These are phyloP conservation scores for Pythium angustatum DNA, from an alignment of 352 stramenopile genomes.

Conservation along the genomic window DNA sequence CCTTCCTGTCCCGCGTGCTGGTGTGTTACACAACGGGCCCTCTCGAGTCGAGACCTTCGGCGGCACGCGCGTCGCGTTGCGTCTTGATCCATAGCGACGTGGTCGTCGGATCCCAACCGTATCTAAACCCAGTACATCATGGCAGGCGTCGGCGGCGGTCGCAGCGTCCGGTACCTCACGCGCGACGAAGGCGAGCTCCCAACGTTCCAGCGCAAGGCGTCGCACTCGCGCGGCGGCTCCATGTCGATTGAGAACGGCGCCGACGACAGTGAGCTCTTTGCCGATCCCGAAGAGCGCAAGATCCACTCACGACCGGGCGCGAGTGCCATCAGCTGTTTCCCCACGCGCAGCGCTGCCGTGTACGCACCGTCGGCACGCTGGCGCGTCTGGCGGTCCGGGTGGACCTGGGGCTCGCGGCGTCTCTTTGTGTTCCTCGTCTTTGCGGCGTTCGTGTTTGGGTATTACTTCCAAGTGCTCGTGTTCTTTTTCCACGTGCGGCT, in stretches of 20 bases:
- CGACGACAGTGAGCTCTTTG: slow-evolving; percentile 26
- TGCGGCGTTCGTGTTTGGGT: slow-evolving; percentile 50
- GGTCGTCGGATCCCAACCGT: no score
- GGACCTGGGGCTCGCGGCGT: slow-evolving; percentile 21
- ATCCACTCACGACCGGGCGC: slow-evolving; percentile 19
- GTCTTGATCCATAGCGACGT: no score
- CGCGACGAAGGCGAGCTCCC: slow-evolving; percentile 28
- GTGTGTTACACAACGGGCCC: no score
- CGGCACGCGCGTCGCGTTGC: no score
- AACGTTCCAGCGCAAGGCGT: slow-evolving; percentile 29
- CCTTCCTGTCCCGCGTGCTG: no score
- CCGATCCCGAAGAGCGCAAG: slow-evolving; percentile 24
- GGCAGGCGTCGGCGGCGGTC: slow-evolving; percentile 6
- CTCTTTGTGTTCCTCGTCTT: slow-evolving; percentile 22
- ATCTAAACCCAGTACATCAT: no score
- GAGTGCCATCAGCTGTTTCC: slow-evolving; percentile 11
- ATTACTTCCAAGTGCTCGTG: slow-evolving; percentile 67
- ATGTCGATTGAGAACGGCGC: slow-evolving; percentile 29
- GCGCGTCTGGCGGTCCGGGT: slow-evolving; percentile 5
- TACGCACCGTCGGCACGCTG: slow-evolving; percentile 1
- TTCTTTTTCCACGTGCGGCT: slow-evolving; percentile 69
- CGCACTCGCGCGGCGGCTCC: slow-evolving; percentile 23
- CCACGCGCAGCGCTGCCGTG: not conserved
- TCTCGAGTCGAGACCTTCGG: no score
- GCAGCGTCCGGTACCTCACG: slow-evolving; percentile 22